These are phyloP conservation scores for Thielaviopsis euricoi DNA, from an alignment of 2,329 filamentous ascomycete species.

Conservation along the genomic window DNA sequence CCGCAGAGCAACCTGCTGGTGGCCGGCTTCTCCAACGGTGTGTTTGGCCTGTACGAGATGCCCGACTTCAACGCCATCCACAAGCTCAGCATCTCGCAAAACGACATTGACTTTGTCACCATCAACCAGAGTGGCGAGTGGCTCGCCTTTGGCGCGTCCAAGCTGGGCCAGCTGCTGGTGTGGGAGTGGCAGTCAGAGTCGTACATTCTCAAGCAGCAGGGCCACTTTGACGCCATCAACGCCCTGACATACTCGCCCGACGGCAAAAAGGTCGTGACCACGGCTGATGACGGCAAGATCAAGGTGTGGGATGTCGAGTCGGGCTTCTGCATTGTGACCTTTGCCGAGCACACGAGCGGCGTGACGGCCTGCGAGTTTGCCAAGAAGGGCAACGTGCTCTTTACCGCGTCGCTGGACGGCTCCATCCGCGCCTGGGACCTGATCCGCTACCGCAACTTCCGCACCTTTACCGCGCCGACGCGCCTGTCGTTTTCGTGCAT, in stretches of 20 bases:
- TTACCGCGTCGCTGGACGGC: conserved; percentile 87
- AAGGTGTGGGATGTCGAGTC: conserved; percentile 97
- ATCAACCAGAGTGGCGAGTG: conserved; percentile 93
- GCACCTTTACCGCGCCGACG: conserved; percentile 89
- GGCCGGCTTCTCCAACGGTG: conserved; percentile 83
- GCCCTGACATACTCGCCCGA: conserved; percentile 84
- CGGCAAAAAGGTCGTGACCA: conserved; percentile 81
- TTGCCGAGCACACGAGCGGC: conserved; percentile 88
- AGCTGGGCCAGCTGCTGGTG: conserved; percentile 85
- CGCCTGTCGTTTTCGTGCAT: conserved; percentile 84
- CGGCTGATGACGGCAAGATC: conserved; percentile 91
- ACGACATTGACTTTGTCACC: conserved; percentile 85
- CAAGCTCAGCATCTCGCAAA: conserved; percentile 83
- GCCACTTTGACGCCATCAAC: conserved; percentile 93
- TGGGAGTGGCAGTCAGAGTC: conserved; percentile 99
- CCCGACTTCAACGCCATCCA: conserved; percentile 94
- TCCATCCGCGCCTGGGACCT: conserved; percentile 93
- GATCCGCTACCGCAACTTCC: conserved; percentile 89
- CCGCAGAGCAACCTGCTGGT: conserved; percentile 80
- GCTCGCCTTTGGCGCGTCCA: conserved; percentile 92
- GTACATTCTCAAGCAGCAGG: conserved; percentile 95
- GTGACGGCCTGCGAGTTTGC: conserved; percentile 92
- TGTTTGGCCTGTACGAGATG: conserved; percentile 89
- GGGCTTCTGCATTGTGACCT: conserved; percentile 94
- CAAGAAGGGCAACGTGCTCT: conserved; percentile 87